These are phyloP conservation scores for Pleurotus citrinopileatus DNA, from an alignment of 768 basidiomycete genomes.

Conservation along the genomic window DNA sequence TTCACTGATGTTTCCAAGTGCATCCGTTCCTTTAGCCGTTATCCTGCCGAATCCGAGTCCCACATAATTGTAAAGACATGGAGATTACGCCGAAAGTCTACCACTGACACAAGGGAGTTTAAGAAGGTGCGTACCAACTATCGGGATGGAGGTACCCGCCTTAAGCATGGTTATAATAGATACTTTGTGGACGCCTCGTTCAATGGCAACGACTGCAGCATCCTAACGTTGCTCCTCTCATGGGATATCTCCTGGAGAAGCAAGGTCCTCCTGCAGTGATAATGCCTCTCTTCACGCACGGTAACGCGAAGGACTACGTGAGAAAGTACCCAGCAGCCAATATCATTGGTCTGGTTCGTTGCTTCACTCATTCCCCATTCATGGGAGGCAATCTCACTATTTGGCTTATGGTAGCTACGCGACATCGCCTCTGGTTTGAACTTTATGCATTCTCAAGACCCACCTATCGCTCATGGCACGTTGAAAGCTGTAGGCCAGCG, in stretches of 20 bases:
- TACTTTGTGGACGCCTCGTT: not conserved
- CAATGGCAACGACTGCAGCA: not conserved
- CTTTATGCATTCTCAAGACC: not conserved
- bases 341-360: not conserved
- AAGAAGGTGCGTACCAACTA: not conserved
- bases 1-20: not conserved
- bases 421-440: not conserved
- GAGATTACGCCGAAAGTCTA: not conserved
- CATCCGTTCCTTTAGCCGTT: not conserved
- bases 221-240: not conserved
- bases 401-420: not conserved
- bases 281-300: conserved; percentile 1
- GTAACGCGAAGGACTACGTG: not conserved
- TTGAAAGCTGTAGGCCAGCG: conserved; percentile 1
- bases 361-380: not conserved
- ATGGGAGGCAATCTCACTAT: not conserved
- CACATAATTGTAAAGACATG: not conserved
- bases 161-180: not conserved
- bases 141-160: not conserved
- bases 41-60: not conserved
- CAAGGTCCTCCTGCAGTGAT: not conserved
- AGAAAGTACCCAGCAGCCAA: not conserved
- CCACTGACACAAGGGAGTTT: not conserved
- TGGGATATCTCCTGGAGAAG: not conserved
- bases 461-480: conserved; percentile 4